Evolutionary conservation across 352 stramenopile species (phyloP).

Genomic region (Blastocystis sp.): DNA sequence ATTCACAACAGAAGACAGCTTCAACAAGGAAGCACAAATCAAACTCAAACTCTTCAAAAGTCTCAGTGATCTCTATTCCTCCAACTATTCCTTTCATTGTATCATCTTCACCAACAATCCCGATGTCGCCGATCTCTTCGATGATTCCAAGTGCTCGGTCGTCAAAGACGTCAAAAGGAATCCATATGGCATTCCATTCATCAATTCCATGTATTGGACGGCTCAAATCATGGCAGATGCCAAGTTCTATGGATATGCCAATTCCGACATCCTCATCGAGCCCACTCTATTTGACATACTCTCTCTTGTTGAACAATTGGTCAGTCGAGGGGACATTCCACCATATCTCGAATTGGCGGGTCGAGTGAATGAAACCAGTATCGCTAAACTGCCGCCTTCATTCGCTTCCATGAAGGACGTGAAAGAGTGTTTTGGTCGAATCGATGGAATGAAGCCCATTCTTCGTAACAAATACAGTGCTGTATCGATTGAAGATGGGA

Average conservation of each 20-base stretch:
- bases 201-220: neutral
- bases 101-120: conserved; percentile 32
- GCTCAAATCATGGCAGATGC: neutral
- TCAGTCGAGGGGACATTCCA: neutral
- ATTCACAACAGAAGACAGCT: too few species aligned
- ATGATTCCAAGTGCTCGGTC: neutral
- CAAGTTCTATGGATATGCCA: conserved; percentile 41
- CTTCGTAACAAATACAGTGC: conserved; percentile 12
- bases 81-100: neutral
- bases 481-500: neutral
- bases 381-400: neutral
- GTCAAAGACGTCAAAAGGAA: conserved; percentile 3
- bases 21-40: too few species aligned
- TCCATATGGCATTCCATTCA: conserved; percentile 7
- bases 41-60: neutral
- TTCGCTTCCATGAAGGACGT: neutral
- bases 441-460: neutral
- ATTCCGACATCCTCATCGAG: conserved; percentile 36
- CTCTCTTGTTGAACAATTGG: neutral
- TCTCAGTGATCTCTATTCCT: neutral
- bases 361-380: neutral
- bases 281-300: conserved; percentile 15
- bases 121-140: neutral
- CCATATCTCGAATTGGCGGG: conserved; percentile 12
- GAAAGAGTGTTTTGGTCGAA: neutral